Evolutionary conservation across 2,329 filamentous ascomycete species (phyloP).

Genomic region (Zopfia rhizophila): DNA sequence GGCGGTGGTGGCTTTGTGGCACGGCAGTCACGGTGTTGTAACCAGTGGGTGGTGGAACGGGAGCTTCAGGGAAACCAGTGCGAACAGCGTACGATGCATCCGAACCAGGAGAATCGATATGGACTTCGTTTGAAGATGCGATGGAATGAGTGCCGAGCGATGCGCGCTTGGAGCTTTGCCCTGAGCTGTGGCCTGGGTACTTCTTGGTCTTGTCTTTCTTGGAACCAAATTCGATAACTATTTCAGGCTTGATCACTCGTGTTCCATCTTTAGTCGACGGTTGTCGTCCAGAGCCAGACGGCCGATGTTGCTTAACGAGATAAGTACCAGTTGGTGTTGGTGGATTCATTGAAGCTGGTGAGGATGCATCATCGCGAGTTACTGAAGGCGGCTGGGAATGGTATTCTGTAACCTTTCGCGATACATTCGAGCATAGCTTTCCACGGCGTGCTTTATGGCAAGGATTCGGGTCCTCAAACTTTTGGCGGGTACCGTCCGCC

Average conservation of each 20-base stretch:
- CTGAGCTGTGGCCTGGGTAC: conserved; percentile 28
- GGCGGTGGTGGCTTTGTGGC: conserved; percentile 34
- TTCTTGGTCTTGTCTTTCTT: conserved; percentile 40
- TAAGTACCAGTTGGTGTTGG: conserved; percentile 41
- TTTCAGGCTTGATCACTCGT: conserved; percentile 35
- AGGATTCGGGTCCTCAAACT: conserved; percentile 33
- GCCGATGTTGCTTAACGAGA: conserved; percentile 35
- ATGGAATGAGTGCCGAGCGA: conserved; percentile 35
- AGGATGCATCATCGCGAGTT: conserved; percentile 38
- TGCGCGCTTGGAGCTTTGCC: conserved; percentile 35
- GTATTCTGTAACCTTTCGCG: conserved; percentile 37
- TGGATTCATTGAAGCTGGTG: conserved; percentile 41
- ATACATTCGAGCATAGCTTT: conserved; percentile 37
- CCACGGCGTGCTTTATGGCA: conserved; percentile 37
- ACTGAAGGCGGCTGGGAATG: conserved; percentile 22
- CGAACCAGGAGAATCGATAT: conserved; percentile 41
- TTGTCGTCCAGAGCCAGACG: conserved; percentile 34
- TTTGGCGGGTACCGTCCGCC: conserved; percentile 35
- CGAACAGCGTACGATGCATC: conserved; percentile 42
- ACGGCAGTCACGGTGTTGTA: conserved; percentile 33
- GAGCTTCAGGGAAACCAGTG: conserved; percentile 45
- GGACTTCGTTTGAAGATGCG: conserved; percentile 32
- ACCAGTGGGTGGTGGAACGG: conserved; percentile 28
- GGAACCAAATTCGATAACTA: conserved; percentile 39
- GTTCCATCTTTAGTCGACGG: conserved; percentile 38